These are phyloP conservation scores for Amaranthus palmeri DNA, from an alignment of 148 eudicot species.

Conservation along the genomic window DNA sequence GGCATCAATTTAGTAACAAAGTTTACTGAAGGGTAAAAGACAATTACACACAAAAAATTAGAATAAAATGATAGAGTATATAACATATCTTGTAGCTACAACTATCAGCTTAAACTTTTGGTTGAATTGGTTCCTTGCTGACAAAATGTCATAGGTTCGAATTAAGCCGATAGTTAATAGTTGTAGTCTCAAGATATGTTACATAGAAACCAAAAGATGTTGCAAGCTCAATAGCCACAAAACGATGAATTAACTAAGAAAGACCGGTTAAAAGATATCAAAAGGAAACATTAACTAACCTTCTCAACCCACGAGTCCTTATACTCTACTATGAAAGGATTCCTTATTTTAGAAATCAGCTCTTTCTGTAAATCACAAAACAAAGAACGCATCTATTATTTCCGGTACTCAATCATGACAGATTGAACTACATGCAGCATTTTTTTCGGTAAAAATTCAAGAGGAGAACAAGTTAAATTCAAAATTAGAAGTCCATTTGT, in stretches of 20 bases:
- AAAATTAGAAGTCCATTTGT: background rate
- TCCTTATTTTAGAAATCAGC: slow-evolving; percentile 63
- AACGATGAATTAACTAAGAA: background rate
- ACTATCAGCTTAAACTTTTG: no score
- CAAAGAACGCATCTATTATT: background rate
- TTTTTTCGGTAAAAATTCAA: background rate
- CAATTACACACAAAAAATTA: no score
- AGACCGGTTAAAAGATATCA: background rate
- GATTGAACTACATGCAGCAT: background rate
- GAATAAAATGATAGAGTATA: no score
- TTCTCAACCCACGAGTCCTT: slow-evolving; percentile 99
- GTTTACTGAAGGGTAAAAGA: no score
- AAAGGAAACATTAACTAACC: slow-evolving; percentile 39
- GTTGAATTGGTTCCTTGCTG: no score
- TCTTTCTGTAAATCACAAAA: slow-evolving; percentile 60
- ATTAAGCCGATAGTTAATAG: no score
- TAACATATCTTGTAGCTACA: no score
- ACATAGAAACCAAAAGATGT: no score
- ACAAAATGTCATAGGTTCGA: no score
- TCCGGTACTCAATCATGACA: background rate
- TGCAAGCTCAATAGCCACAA: background rate
- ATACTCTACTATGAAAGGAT: slow-evolving; percentile 86
- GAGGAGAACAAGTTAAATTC: background rate
- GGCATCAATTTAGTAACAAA: no score
- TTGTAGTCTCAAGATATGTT: no score